These are phyloP conservation scores for Aspergillus texensis DNA, from an alignment of 2,329 filamentous ascomycete species.

Conservation along the genomic window DNA sequence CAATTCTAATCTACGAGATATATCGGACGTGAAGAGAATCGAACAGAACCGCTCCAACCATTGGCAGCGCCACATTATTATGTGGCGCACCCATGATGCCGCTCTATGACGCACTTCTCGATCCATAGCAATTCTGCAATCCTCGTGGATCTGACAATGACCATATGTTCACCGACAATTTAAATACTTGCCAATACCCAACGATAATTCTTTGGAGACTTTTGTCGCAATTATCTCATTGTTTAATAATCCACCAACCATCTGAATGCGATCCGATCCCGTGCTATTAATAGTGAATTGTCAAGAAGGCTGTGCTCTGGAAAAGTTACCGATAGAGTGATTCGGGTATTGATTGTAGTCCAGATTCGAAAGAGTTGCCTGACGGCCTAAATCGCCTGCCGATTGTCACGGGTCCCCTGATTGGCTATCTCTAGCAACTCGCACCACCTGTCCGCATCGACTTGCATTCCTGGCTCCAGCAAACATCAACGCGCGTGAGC, in stretches of 20 bases:
- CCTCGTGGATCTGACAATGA: neutral
- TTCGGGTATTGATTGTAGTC: neutral
- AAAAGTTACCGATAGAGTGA: neutral
- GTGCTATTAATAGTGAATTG: constrained; percentile 1
- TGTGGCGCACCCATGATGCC: constrained; percentile 3
- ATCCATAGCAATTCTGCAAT: neutral
- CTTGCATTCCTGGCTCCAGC: constrained; percentile 1
- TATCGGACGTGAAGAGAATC: neutral
- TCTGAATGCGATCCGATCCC: neutral
- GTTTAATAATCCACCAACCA: neutral
- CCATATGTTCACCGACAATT: neutral
- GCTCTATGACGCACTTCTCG: neutral
- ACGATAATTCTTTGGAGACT: neutral
- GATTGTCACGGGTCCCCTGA: neutral
- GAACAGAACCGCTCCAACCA: neutral
- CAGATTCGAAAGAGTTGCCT: constrained; percentile 7
- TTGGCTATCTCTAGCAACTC: neutral
- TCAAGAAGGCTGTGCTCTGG: constrained; percentile 3
- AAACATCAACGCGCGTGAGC: constrained; percentile 1
- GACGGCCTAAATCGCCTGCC: constrained; percentile 10
- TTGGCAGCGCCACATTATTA: neutral
- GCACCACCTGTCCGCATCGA: neutral
- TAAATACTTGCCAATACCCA: neutral
- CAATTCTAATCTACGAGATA: neutral
- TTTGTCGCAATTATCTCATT: neutral